Percentiles rank a stretch among this genome's conserved stretches.
Evolutionary conservation across 108 stramenopile genomes (phyloP).

Genomic region (Cylindrotheca closterium): DNA sequence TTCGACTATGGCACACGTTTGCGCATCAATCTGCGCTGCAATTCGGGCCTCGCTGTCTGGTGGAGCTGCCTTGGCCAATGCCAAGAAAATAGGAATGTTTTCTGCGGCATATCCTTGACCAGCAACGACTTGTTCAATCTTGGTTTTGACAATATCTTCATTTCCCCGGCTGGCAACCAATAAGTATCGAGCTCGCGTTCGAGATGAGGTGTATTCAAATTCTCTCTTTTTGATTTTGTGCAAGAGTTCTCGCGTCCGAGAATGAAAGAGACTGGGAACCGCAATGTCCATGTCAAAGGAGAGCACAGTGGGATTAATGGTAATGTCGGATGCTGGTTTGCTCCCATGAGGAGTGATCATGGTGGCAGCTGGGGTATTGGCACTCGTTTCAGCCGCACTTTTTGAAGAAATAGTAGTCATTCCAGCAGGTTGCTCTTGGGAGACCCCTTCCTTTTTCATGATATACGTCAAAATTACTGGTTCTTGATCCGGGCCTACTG

Average conservation of each 20-base stretch:
- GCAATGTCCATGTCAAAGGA: constrained; percentile 72
- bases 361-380: neutral
- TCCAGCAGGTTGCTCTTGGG: constrained; percentile 31
- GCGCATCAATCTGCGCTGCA: constrained; percentile 65
- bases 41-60: constrained; percentile 65
- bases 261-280: constrained; percentile 66
- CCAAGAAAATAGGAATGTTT: constrained; percentile 36
- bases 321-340: constrained; percentile 14
- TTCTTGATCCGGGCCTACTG: constrained; percentile 20
- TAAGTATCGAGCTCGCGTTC: constrained; percentile 69
- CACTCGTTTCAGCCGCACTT: neutral
- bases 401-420: neutral
- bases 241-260: constrained; percentile 63
- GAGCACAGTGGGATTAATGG: constrained; percentile 39
- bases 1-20: constrained; percentile 50
- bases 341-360: neutral
- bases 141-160: constrained; percentile 64
- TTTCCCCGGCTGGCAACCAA: constrained; percentile 55
- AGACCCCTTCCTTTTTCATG: constrained; percentile 66
- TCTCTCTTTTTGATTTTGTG: constrained; percentile 78
- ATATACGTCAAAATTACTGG: constrained; percentile 60
- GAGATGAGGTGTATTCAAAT: constrained; percentile 72
- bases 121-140: constrained; percentile 59
- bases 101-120: constrained; percentile 53
- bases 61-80: constrained; percentile 38